A percentile compares a stretch with the other conserved stretches of the same genome.
Conservation (phyloP, 495 filamentous ascomycete genomes). For the Hapsidospora chrysogenum region DNA sequence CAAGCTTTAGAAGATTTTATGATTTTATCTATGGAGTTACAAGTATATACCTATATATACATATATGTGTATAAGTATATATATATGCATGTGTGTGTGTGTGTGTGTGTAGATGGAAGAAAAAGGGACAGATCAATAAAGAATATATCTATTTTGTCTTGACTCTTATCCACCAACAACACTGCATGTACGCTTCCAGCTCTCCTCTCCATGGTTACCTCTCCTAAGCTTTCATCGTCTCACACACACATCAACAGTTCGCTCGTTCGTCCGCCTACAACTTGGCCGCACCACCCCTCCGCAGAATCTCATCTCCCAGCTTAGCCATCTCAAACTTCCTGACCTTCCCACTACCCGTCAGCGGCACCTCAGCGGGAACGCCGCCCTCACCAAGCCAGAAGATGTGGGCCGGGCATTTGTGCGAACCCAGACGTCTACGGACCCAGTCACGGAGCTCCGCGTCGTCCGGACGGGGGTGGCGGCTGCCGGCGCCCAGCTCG, state of each 20-base stretch:
- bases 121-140: no score
- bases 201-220: background rate
- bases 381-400: constrained; percentile 48
- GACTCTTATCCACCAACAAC: background rate
- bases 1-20: constrained; percentile 17
- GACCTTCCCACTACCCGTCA: constrained; percentile 59
- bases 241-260: background rate
- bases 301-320: constrained; percentile 33
- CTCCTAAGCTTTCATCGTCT: no score
- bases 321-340: constrained; percentile 49
- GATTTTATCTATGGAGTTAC: background rate
- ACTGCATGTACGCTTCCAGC: background rate
- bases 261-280: constrained; percentile 2
- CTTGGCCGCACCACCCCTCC: constrained; percentile 11
- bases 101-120: no score
- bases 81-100: no score
- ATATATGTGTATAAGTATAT: no score
- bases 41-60: no score
- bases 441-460: constrained; percentile 43
- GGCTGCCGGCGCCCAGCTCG: constrained; percentile 10
- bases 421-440: constrained; percentile 39
- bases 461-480: constrained; percentile 22
- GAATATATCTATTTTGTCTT: no score
- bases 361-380: constrained; percentile 36
- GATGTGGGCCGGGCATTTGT: constrained; percentile 49